Conservation (phyloP, 805 yeast genomes). For the Zygoascus flipseniorum region DNA sequence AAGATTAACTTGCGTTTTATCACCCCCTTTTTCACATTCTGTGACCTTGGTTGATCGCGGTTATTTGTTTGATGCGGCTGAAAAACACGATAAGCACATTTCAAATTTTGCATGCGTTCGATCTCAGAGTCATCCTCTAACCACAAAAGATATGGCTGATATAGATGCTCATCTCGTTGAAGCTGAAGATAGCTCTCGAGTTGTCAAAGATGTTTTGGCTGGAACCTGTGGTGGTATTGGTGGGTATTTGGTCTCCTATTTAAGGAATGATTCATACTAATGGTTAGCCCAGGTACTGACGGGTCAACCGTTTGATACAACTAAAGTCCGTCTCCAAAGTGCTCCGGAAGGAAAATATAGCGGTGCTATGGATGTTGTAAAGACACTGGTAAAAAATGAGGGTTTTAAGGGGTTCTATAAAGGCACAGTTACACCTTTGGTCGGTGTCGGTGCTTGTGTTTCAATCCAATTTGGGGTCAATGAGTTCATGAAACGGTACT, state of each 20-base stretch:
- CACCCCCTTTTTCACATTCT: no score
- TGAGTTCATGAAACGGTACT: slow-evolving; percentile 84
- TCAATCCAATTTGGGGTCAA: slow-evolving; percentile 93
- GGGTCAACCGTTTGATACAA: slow-evolving; percentile 95
- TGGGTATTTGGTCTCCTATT: slow-evolving; percentile 5
- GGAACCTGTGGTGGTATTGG: slow-evolving; percentile 89
- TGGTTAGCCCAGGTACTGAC: slow-evolving; percentile 72
- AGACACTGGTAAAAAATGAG: slow-evolving; percentile 62
- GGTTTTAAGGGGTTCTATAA: slow-evolving; percentile 84
- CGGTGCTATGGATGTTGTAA: slow-evolving; percentile 72
- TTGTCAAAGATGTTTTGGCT: slow-evolving; percentile 71
- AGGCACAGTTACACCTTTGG: slow-evolving; percentile 86
- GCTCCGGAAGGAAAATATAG: slow-evolving; percentile 67
- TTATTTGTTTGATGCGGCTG: not conserved
- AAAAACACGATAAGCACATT: not conserved
- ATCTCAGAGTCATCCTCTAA: no score
- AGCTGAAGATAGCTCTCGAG: slow-evolving; percentile 30
- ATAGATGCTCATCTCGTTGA: slow-evolving; percentile 19
- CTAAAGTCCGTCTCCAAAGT: slow-evolving; percentile 86
- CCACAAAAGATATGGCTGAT: slow-evolving; percentile 14
- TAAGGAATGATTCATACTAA: not conserved
- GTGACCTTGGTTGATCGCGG: not conserved
- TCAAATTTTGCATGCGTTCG: no score
- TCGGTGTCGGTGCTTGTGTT: slow-evolving; percentile 97
- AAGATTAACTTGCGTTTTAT: not conserved